Percentiles rank a stretch among this genome's conserved stretches.
Conservation (phyloP, 805 yeast species). For the Metschnikowia proteae region DNA sequence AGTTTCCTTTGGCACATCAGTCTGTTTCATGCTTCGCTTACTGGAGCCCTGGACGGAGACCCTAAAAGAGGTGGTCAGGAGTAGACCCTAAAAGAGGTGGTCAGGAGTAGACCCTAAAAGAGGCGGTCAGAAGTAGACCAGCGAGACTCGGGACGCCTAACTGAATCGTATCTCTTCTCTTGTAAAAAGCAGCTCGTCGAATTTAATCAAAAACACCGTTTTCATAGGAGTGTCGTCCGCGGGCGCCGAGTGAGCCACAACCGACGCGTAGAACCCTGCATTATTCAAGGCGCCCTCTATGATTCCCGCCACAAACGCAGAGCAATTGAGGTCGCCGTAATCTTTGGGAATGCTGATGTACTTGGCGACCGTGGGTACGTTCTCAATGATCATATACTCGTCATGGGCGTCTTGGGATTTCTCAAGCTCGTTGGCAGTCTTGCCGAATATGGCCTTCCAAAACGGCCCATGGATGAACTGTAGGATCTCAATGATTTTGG, state of each 20-base stretch:
- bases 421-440: slow-evolving; percentile 70
- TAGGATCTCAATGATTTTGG: slow-evolving; percentile 59
- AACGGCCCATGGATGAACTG: slow-evolving; percentile 70
- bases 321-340: slow-evolving; percentile 70
- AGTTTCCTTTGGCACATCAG: too few relatives aligned
- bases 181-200: slow-evolving; percentile 53
- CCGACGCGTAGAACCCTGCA: slow-evolving; percentile 67
- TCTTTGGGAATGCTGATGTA: slow-evolving; percentile 78
- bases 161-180: slow-evolving; percentile 49
- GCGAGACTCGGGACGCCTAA: neutral
- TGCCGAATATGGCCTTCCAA: slow-evolving; percentile 74
- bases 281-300: slow-evolving; percentile 79
- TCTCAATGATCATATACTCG: slow-evolving; percentile 76
- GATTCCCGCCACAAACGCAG: slow-evolving; percentile 81
- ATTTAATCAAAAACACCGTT: slow-evolving; percentile 74
- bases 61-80: too few relatives aligned
- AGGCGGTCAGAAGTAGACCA: too few relatives aligned
- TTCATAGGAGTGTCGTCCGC: slow-evolving; percentile 53
- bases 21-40: too few relatives aligned
- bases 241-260: slow-evolving; percentile 79
- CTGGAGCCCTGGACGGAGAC: too few relatives aligned
- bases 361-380: slow-evolving; percentile 64
- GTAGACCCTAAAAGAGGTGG: too few relatives aligned
- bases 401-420: slow-evolving; percentile 66
- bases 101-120: too few relatives aligned